These are phyloP conservation scores for Ogataea populi-albae DNA, from an alignment of 805 yeast species.

Conservation along the genomic window DNA sequence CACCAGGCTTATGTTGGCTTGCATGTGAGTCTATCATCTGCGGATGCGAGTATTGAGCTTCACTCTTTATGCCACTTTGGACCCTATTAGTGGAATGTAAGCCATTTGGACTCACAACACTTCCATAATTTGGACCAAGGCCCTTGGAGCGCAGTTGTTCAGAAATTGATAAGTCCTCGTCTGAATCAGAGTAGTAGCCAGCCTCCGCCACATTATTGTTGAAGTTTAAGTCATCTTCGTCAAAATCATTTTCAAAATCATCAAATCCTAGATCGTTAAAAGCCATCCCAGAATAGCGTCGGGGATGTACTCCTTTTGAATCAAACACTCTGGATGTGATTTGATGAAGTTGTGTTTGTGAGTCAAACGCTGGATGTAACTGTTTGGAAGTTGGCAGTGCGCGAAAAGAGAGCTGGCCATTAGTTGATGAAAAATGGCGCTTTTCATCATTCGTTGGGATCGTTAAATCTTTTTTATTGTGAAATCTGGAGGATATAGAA, in stretches of 20 bases:
- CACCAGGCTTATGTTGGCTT: slow-evolving; percentile 8
- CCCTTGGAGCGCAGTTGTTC: slow-evolving; percentile 12
- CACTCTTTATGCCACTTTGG: not conserved
- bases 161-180: slow-evolving; percentile 22
- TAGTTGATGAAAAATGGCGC: not conserved
- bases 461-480: slow-evolving; percentile 4
- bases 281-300: slow-evolving; percentile 62
- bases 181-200: slow-evolving; percentile 28
- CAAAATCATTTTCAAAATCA: slow-evolving; percentile 50
- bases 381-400: not conserved
- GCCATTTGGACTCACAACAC: slow-evolving; percentile 12
- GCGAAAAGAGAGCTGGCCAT: not conserved
- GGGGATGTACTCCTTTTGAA: slow-evolving; percentile 65
- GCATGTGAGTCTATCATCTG: slow-evolving; percentile 15
- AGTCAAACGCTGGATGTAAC: not conserved
- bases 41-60: slow-evolving; percentile 8
- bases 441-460: slow-evolving; percentile 1
- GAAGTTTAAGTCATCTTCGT: slow-evolving; percentile 25
- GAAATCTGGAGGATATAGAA: slow-evolving; percentile 8
- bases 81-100: not conserved
- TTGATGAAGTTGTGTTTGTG: slow-evolving; percentile 35
- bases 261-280: slow-evolving; percentile 41
- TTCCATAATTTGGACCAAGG: slow-evolving; percentile 17
- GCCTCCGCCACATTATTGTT: slow-evolving; percentile 12
- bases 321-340: slow-evolving; percentile 75